Percentiles rank a stretch among this genome's conserved stretches.
phyloP scores from a whole-genome alignment of 139 green algal species.

The Desmodesmus armatus region DNA sequence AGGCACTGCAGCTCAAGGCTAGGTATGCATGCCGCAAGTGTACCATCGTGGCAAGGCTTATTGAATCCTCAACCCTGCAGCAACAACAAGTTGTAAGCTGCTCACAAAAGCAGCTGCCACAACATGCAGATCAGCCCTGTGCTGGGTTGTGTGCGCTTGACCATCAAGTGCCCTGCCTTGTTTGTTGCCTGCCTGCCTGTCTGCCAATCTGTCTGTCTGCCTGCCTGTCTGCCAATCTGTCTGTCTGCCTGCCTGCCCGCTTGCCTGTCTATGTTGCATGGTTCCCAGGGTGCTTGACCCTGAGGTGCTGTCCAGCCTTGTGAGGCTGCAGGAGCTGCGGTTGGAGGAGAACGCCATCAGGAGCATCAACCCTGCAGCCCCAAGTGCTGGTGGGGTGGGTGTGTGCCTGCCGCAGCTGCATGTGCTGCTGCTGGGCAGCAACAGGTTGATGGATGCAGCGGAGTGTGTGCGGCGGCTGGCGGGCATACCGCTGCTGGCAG shows the following conservation, averaged over 20 bases:
- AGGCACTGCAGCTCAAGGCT: background rate
- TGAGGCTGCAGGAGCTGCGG: slow-evolving; percentile 62
- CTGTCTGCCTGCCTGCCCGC: too few species aligned
- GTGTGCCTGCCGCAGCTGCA: slow-evolving; percentile 34
- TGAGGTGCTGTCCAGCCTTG: slow-evolving; percentile 54
- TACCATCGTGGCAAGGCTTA: background rate
- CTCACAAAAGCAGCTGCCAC: too few species aligned
- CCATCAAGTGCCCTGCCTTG: background rate
- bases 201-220: too few species aligned
- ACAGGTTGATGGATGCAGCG: slow-evolving; percentile 68
- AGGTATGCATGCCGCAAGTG: background rate
- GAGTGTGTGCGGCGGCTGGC: slow-evolving; percentile 68
- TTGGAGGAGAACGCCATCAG: slow-evolving; percentile 73
- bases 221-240: too few species aligned
- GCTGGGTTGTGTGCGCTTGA: too few species aligned
- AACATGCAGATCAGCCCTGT: too few species aligned
- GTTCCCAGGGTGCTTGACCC: slow-evolving; percentile 58
- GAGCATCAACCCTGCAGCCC: slow-evolving; percentile 53
- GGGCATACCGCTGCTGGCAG: slow-evolving; percentile 55
- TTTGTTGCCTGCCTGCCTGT: background rate
- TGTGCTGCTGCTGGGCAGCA: slow-evolving; percentile 66
- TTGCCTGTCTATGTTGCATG: background rate
- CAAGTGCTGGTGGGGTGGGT: slow-evolving; percentile 67
- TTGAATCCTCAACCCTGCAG: background rate
- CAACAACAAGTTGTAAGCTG: too few species aligned